Percentiles rank a stretch among this genome's conserved stretches.
These are phyloP conservation scores for Arabidopsis arenosa DNA, from an alignment of 345 rosid genomes.

Conservation along the genomic window DNA sequence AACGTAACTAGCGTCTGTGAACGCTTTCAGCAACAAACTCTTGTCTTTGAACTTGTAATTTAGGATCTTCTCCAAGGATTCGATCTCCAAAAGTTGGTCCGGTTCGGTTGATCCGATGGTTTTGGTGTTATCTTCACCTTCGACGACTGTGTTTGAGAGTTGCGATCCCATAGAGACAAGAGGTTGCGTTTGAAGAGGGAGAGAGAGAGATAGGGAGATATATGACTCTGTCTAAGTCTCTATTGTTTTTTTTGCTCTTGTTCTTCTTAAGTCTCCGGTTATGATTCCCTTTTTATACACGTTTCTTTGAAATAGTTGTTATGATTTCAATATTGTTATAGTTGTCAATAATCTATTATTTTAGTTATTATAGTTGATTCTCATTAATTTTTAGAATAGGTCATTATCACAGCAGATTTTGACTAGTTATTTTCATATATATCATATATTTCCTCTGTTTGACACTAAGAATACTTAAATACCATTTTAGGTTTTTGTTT, in stretches of 20 bases:
- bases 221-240: background rate
- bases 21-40: constrained; percentile 57
- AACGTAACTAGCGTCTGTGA: constrained; percentile 51
- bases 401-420: background rate
- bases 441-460: background rate
- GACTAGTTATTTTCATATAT: background rate
- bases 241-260: background rate
- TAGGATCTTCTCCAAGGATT: constrained; percentile 54
- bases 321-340: background rate
- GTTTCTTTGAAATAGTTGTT: background rate
- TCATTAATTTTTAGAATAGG: background rate
- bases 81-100: constrained; percentile 33
- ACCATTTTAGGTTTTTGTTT: background rate
- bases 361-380: background rate
- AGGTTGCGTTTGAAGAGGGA: background rate
- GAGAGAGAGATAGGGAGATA: constrained; percentile 6
- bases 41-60: constrained; percentile 54
- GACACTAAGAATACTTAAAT: background rate
- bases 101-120: constrained; percentile 12
- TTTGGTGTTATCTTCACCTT: constrained; percentile 3
- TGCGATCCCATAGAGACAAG: constrained; percentile 13
- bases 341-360: background rate
- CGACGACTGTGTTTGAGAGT: background rate
- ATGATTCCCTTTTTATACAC: background rate
- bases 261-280: background rate